Conservation (phyloP, 495 filamentous ascomycete genomes). For the Hypoxylon intermedium region DNA sequence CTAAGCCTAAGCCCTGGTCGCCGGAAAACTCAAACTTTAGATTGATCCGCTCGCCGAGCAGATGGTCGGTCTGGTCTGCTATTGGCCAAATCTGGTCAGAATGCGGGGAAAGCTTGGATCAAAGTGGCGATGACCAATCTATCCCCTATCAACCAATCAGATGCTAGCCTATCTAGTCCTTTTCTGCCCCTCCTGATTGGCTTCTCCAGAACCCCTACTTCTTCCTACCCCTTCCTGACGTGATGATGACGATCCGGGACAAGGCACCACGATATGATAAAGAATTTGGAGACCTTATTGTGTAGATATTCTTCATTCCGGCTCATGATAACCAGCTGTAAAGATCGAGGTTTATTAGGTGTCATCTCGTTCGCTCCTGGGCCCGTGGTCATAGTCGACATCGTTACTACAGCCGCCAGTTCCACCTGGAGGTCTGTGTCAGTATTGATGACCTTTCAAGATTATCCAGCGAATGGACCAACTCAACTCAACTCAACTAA, state of each 20-base stretch:
- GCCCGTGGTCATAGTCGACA: constrained; percentile 1
- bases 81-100: constrained; percentile 20
- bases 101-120: constrained; percentile 33
- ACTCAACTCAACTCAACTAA: too few species aligned
- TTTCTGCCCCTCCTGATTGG: constrained; percentile 10
- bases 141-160: constrained; percentile 13
- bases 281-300: constrained; percentile 11
- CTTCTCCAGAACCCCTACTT: constrained; percentile 4
- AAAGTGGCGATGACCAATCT: constrained; percentile 25
- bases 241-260: constrained; percentile 23
- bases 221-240: constrained; percentile 4
- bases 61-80: not conserved
- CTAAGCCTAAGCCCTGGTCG: constrained; percentile 10
- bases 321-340: too few species aligned
- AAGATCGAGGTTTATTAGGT: too few species aligned
- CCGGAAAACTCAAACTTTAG: constrained; percentile 18
- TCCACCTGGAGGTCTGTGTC: too few species aligned
- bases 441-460: too few species aligned
- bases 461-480: too few species aligned
- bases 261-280: constrained; percentile 9
- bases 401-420: not conserved
- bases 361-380: not conserved
- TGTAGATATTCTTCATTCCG: not conserved
- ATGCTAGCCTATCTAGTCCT: constrained; percentile 1
- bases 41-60: constrained; percentile 34